Conservation (phyloP, 2,329 filamentous ascomycete species). For the Chalara sp. region DNA sequence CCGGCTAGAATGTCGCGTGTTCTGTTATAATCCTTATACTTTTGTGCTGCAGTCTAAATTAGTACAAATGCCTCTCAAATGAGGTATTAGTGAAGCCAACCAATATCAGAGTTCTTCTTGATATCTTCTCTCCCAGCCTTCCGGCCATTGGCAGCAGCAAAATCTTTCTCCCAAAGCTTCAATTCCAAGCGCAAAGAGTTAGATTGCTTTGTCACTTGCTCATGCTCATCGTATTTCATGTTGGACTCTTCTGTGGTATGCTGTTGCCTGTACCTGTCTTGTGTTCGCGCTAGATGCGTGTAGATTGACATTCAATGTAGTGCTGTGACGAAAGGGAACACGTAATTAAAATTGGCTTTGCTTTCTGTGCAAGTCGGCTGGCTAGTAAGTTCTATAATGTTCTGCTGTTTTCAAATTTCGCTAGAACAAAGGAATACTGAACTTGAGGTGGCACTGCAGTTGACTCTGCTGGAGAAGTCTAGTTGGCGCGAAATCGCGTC, state of each 20-base stretch:
- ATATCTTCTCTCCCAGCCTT: slow-evolving; percentile 72
- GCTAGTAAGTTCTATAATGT: no score
- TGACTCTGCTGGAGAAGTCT: no score
- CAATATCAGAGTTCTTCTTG: slow-evolving; percentile 64
- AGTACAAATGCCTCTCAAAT: neutral
- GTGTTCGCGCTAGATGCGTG: no score
- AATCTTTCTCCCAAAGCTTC: slow-evolving; percentile 68
- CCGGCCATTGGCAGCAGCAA: slow-evolving; percentile 55
- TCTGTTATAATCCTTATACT: slow-evolving; percentile 72
- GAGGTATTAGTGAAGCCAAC: slow-evolving; percentile 34
- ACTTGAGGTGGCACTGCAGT: no score
- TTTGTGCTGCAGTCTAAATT: slow-evolving; percentile 29
- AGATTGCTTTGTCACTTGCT: slow-evolving; percentile 26
- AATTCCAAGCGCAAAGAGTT: slow-evolving; percentile 58
- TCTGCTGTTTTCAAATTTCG: no score
- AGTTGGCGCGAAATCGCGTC: no score
- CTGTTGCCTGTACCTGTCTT: no score
- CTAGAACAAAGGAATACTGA: no score
- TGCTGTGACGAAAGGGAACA: no score
- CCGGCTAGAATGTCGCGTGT: slow-evolving; percentile 52
- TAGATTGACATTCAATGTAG: no score
- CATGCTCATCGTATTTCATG: slow-evolving; percentile 20
- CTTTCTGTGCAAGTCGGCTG: no score
- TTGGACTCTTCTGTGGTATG: neutral
- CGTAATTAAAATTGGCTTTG: no score